These are phyloP conservation scores for Acacia confusa DNA, from an alignment of 306 rosid genomes.

Conservation along the genomic window DNA sequence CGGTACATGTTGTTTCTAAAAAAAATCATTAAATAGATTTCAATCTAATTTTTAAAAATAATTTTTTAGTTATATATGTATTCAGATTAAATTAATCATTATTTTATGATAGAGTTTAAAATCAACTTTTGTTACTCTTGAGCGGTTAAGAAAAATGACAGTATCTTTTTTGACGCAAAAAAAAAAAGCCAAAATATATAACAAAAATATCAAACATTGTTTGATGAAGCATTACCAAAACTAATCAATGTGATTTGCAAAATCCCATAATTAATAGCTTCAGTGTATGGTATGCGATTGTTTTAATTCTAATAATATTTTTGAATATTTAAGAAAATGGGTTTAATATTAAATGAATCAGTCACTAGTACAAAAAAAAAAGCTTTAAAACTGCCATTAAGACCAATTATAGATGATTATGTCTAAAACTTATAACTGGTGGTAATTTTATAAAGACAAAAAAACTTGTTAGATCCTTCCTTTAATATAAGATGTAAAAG, in stretches of 20 bases:
- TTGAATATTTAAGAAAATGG: neutral
- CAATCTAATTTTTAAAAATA: neutral
- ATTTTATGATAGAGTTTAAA: neutral
- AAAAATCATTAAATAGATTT: neutral
- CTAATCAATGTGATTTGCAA: no score
- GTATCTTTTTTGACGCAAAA: no score
- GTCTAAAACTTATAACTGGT: no score
- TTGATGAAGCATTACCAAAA: no score
- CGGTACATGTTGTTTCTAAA: neutral
- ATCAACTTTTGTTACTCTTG: neutral
- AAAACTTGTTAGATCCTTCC: no score
- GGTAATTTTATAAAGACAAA: no score
- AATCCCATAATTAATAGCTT: neutral
- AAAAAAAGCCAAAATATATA: neutral
- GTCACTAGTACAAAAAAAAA: no score
- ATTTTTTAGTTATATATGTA: neutral
- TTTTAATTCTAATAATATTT: neutral
- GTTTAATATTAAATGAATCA: neutral
- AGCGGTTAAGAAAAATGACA: no score
- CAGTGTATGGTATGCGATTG: neutral
- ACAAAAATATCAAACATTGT: neutral
- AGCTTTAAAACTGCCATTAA: no score
- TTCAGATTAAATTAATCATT: neutral
- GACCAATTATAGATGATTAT: no score
- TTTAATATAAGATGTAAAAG: no score